Evolutionary conservation across 306 rosid species (phyloP), one percentile per base, ranked within the genome.

Genomic region (Castanea sativa): DNA sequence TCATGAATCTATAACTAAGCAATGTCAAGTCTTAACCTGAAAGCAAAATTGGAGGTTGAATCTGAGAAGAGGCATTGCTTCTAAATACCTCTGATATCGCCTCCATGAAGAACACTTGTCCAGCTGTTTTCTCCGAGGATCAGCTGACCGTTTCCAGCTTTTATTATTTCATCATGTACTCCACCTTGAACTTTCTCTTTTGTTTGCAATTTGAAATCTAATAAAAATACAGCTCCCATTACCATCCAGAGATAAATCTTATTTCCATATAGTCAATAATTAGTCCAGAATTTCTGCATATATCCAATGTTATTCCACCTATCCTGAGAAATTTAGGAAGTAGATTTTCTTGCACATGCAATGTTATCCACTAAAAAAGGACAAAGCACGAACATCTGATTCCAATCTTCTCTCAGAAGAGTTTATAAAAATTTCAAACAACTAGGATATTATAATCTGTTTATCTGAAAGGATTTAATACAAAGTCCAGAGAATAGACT

Each of bases 401-500:
- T 59, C 32, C 25, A 21, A 59, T 59, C 41, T 61, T 16, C 16
- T 61, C 43, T 27, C 69, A 29, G 3, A 63, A 18, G 41, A 27
- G 69, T 61, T 33, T 32, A 51, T 5, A 6, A 30, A 30, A 14
- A 29, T 30, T 16, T 38, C n/a, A 64, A 64, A 3, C 20, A 65
- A 30, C 4, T 38, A 7, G 25, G n/a, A 33, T 9, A 19, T 10
- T 3, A 4, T 19, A 33, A 18, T 67, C 35, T 19, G 16, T 10
- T 45, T 33, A 35, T 68, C 53, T 19, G 72, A 21, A 68, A 35
- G 72, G 72, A 71, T 60, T 81, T 41, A 41, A 41, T 0, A 69
- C 23, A 18, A 76, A 80, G 85, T 27, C 45, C 71, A 69, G 67
- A 82, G 35, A 67, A 64, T 73, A 49, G 60, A 85, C 53, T 59